Percentiles rank a stretch among this genome's conserved stretches.
Conservation (phyloP, 2,329 filamentous ascomycete genomes). For the Cladophialophora chaetospira region DNA sequence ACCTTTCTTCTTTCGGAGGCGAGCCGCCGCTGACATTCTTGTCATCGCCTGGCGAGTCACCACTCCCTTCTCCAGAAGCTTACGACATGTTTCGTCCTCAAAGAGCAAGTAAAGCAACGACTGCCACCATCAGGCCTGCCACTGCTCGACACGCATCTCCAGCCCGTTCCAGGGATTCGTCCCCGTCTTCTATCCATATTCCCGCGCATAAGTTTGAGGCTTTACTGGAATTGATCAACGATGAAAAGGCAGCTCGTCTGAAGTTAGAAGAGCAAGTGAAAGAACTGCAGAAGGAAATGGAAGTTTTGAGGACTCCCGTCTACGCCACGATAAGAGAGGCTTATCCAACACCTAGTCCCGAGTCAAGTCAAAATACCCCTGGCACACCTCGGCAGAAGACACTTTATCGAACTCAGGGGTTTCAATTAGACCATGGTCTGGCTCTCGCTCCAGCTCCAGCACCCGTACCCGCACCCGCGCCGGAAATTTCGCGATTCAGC, state of each 20-base stretch:
- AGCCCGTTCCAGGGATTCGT: conserved; percentile 17
- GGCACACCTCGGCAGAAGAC: conserved; percentile 16
- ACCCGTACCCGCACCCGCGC: conserved; percentile 2
- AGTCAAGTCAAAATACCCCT: conserved; percentile 18
- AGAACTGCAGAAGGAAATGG: conserved; percentile 43
- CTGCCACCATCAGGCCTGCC: conserved; percentile 28
- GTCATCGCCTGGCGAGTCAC: conserved; percentile 26
- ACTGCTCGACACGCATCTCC: conserved; percentile 20
- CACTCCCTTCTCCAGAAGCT: conserved; percentile 14
- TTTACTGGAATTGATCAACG: conserved; percentile 47
- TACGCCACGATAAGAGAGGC: conserved; percentile 31
- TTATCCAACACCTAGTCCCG: conserved; percentile 30
- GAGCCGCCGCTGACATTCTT: conserved; percentile 26
- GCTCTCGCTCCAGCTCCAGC: too few species aligned
- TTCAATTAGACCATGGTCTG: conserved; percentile 21
- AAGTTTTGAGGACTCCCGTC: conserved; percentile 29
- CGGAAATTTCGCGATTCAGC: conserved; percentile 32
- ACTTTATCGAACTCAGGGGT: conserved; percentile 24
- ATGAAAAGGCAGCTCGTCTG: conserved; percentile 50
- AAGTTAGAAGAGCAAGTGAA: conserved; percentile 48
- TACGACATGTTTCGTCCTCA: conserved; percentile 22
- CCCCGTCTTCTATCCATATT: conserved; percentile 28
- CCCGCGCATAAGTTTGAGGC: conserved; percentile 51
- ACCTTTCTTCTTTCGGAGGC: conserved; percentile 13
- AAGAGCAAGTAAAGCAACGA: conserved; percentile 32